Evolutionary conservation across 495 filamentous ascomycete genomes (phyloP).

Genomic region (Aspergillus sclerotiicarbonarius): DNA sequence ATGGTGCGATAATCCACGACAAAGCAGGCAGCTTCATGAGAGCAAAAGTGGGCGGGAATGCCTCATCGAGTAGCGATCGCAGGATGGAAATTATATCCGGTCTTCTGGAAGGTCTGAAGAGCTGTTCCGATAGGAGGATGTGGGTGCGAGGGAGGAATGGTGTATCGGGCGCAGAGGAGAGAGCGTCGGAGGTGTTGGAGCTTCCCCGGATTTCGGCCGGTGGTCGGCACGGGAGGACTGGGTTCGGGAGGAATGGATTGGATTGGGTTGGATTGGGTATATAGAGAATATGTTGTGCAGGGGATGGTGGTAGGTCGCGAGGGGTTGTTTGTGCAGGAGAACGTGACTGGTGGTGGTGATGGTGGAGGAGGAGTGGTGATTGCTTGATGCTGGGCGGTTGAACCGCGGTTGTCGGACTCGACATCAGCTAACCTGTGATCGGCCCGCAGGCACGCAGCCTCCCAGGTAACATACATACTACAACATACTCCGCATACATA

Average conservation of each 20-base stretch:
- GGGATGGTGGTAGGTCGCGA: background rate
- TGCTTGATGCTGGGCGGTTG: slow-evolving; percentile 11
- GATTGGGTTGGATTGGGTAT: background rate
- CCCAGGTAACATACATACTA: background rate
- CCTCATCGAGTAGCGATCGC: background rate
- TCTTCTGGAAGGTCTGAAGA: no score
- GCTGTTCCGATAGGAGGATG: no score
- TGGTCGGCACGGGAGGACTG: background rate
- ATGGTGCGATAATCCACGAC: slow-evolving; percentile 32
- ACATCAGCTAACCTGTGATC: background rate
- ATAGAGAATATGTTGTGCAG: background rate
- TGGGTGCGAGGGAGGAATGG: background rate
- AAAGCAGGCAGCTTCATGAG: background rate
- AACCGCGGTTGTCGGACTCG: slow-evolving; percentile 41
- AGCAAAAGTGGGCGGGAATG: background rate
- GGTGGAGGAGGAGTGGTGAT: slow-evolving; percentile 4
- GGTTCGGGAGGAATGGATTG: no score
- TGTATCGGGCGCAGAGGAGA: background rate
- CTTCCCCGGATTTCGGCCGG: slow-evolving; percentile 16
- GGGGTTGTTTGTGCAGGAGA: background rate
- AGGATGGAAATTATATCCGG: no score
- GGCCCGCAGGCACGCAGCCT: background rate
- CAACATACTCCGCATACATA: background rate
- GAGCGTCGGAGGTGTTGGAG: background rate
- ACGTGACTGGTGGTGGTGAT: slow-evolving; percentile 4